Evolutionary conservation across 257 asterid species (phyloP).

Genomic region (Handroanthus guayacan): DNA sequence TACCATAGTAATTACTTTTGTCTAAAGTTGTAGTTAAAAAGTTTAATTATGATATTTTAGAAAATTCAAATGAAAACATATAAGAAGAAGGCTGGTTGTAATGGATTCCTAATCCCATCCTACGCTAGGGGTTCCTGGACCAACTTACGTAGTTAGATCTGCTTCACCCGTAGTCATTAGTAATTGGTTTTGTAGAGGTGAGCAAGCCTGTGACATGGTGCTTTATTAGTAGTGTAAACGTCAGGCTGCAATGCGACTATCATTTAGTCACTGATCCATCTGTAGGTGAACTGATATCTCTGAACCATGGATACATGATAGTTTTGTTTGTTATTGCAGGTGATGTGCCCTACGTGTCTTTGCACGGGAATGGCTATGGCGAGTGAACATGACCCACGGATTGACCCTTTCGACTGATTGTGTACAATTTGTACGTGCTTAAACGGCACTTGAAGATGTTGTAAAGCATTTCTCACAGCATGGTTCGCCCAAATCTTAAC

Average conservation of each 20-base stretch:
- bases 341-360: conserved; percentile 97
- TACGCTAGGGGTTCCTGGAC: too few species aligned
- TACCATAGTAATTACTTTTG: too few species aligned
- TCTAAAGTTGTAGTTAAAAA: too few species aligned
- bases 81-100: too few species aligned
- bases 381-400: conserved; percentile 92
- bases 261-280: neutral
- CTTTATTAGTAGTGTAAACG: too few species aligned
- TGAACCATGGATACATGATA: neutral
- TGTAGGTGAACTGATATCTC: neutral
- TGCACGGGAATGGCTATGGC: conserved; percentile 99
- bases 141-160: too few species aligned
- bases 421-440: neutral
- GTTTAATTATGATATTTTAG: too few species aligned
- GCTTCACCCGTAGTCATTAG: too few species aligned
- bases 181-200: too few species aligned
- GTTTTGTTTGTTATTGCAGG: conserved; percentile 52
- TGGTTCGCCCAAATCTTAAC: neutral
- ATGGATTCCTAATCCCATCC: too few species aligned
- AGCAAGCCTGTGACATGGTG: too few species aligned
- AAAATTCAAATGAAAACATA: too few species aligned
- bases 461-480: neutral
- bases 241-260: neutral
- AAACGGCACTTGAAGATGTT: neutral
- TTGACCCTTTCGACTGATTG: conserved; percentile 79